Percentiles rank a stretch among this genome's conserved stretches.
Evolutionary conservation across 2,329 filamentous ascomycete genomes (phyloP).

Genomic region (Aspergillus bombycis): DNA sequence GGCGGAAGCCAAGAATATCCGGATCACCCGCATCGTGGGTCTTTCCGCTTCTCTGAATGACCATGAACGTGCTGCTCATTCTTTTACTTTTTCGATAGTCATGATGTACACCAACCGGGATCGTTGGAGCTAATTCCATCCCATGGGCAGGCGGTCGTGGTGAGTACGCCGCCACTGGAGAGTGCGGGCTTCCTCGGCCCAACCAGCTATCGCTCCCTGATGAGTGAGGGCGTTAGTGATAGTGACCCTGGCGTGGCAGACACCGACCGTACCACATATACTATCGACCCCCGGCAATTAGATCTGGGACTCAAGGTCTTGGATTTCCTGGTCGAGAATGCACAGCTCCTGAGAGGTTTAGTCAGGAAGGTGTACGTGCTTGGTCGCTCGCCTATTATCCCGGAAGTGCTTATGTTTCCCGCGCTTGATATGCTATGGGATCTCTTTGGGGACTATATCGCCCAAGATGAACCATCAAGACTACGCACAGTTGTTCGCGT

Average conservation of each 20-base stretch:
- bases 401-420: conserved; percentile 4
- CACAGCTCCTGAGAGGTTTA: neutral
- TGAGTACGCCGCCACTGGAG: conserved; percentile 3
- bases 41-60: neutral
- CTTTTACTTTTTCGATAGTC: neutral
- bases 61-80: neutral
- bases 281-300: neutral
- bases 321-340: neutral
- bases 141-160: conserved; percentile 1
- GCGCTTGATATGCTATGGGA: conserved; percentile 4
- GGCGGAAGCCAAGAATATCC: neutral
- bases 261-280: neutral
- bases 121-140: neutral
- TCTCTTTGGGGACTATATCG: neutral
- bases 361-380: neutral
- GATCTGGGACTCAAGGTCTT: neutral
- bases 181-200: conserved; percentile 6
- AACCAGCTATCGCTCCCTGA: conserved; percentile 4
- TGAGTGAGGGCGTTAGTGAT: neutral
- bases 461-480: neutral
- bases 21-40: neutral
- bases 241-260: neutral
- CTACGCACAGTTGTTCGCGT: neutral
- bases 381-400: conserved; percentile 1
- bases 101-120: neutral